Base-by-base conservation (phyloP, 345 rosid species). In the Rhizophora mangle region DNA sequence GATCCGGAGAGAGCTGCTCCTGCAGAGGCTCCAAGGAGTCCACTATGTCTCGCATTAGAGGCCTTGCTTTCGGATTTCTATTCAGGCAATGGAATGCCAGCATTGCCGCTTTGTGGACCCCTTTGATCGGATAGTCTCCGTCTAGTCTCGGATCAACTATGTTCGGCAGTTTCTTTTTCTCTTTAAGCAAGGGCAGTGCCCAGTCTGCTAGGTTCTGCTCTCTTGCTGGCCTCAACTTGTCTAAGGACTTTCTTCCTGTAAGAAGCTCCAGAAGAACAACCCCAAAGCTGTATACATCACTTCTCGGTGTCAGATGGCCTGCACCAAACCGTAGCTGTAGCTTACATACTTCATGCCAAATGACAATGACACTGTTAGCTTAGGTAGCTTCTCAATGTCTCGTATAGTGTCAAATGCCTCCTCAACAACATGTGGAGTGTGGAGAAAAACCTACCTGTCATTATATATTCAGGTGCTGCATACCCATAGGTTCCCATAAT, bases 401-500 rank as follows among this genome's bases (percentile, higher is more conserved):
- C 0, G 18, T 3, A 11, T 43, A 43, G 11, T 11, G 47, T 43
- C 47, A 10, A 43, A 43, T 43, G 49, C 49, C 47, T 43, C 47
- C 16, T 16, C 16, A 9, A 55, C 6, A n/a, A 56, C 52, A 31
- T 64, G 22, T 36, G 6, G 51, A 43, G 26, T 27, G 21, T 29
- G 32, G 26, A 11, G 34, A 6, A 46, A 7, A 47, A 54, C 68
- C 79, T 78, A 77, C 98, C 98, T 62, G 98, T 91, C 98, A 94
- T 91, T 76, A 94, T 88, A 79, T 94, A 94, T 73, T 91, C 98
- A 0, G 98, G 97, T 31, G 98, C 98, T 34, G 98, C 98, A 71
- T 94, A 94, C 15, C 98, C 98, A n/a, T 94, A 91, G 20, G 98
- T 94, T 56, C 98, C 98, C 98, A 94, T 94, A 74, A 94, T 83